Conservation (phyloP, 1,284 basidiomycete genomes). For the Serendipita sp. region DNA sequence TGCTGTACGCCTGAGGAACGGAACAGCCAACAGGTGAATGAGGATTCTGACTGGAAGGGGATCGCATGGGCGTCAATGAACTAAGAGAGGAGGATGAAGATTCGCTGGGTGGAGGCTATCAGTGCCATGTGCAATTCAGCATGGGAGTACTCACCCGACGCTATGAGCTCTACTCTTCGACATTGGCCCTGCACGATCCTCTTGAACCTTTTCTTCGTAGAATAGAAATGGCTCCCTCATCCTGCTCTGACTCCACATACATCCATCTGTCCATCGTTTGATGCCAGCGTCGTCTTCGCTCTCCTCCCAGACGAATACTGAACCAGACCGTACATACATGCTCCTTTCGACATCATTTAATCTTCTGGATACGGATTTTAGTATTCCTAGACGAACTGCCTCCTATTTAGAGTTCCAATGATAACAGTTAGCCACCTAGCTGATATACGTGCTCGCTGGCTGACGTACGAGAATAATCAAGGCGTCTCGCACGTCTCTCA, state of each 20-base stretch:
- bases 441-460: background rate
- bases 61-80: background rate
- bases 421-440: background rate
- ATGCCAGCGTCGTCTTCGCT: conserved; percentile 46
- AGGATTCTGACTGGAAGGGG: background rate
- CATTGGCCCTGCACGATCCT: background rate
- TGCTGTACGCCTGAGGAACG: background rate
- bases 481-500: conserved; percentile 47
- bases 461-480: conserved; percentile 31
- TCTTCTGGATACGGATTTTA: conserved; percentile 35
- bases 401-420: conserved; percentile 20
- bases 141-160: background rate
- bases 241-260: conserved; percentile 49
- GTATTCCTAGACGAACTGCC: conserved; percentile 39
- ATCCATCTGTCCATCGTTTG: conserved; percentile 51
- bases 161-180: conserved; percentile 9
- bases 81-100: background rate
- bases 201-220: conserved; percentile 29
- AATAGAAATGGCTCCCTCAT: conserved; percentile 56
- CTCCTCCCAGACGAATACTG: conserved; percentile 54
- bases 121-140: background rate
- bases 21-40: background rate
- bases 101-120: background rate
- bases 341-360: conserved; percentile 45
- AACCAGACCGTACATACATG: conserved; percentile 41